These are phyloP conservation scores for Starmerella sp. DNA, from an alignment of 805 yeast species.

Conservation along the genomic window DNA sequence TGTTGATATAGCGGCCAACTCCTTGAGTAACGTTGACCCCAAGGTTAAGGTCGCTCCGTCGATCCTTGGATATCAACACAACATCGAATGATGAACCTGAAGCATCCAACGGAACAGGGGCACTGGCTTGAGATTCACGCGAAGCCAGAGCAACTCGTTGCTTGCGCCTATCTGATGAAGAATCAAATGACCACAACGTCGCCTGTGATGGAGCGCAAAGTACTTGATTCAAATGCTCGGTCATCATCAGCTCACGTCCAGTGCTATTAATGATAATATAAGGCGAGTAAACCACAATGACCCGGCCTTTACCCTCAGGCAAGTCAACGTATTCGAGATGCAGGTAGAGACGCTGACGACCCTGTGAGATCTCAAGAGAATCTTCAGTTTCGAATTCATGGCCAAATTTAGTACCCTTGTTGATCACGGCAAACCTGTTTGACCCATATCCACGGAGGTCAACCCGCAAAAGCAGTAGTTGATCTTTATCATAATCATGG, in stretches of 20 bases:
- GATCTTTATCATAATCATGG: slow-evolving; percentile 67
- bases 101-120: slow-evolving; percentile 74
- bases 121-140: slow-evolving; percentile 61
- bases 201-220: slow-evolving; percentile 39
- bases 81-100: slow-evolving; percentile 69
- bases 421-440: slow-evolving; percentile 64
- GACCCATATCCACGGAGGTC: slow-evolving; percentile 45
- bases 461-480: slow-evolving; percentile 60
- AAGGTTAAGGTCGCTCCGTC: slow-evolving; percentile 48
- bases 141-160: slow-evolving; percentile 34
- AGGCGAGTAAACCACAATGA: slow-evolving; percentile 56
- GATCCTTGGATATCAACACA: slow-evolving; percentile 29
- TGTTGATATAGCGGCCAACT: slow-evolving; percentile 63
- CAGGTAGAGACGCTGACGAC: slow-evolving; percentile 58
- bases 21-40: slow-evolving; percentile 66
- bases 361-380: slow-evolving; percentile 32
- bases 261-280: slow-evolving; percentile 76
- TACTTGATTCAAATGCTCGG: slow-evolving; percentile 44
- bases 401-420: slow-evolving; percentile 24
- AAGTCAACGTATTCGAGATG: slow-evolving; percentile 46
- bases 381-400: slow-evolving; percentile 49
- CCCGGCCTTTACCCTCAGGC: slow-evolving; percentile 20
- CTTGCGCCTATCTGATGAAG: slow-evolving; percentile 51
- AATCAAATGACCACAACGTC: slow-evolving; percentile 74
- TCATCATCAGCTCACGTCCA: slow-evolving; percentile 49